These are phyloP conservation scores for Fraxinus angustifolia DNA, from an alignment of 305 asterid genomes.

Conservation along the genomic window DNA sequence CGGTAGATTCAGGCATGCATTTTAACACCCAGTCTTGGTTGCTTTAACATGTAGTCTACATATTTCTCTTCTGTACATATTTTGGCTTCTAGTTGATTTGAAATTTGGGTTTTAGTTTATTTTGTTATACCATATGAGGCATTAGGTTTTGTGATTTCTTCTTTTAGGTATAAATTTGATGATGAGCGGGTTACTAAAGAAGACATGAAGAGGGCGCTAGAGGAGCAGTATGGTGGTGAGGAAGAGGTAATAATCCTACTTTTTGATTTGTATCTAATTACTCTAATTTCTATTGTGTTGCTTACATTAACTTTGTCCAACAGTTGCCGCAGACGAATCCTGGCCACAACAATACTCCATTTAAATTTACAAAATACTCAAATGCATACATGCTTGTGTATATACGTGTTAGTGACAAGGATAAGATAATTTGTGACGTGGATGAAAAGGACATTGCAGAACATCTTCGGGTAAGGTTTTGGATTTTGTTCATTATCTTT, in stretches of 20 bases:
- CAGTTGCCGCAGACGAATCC: constrained; percentile 57
- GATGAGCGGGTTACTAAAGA: constrained; percentile 70
- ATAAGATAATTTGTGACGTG: constrained; percentile 54
- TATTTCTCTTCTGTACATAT: not conserved
- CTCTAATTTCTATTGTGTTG: constrained; percentile 9
- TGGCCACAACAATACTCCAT: constrained; percentile 50
- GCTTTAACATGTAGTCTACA: not conserved
- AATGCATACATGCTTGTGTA: constrained; percentile 66
- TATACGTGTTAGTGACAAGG: constrained; percentile 58
- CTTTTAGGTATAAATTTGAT: constrained; percentile 59
- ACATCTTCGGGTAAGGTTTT: constrained; percentile 46
- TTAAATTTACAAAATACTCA: constrained; percentile 56
- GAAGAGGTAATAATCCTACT: constrained; percentile 39
- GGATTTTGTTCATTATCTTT: not conserved
- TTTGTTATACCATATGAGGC: not conserved
- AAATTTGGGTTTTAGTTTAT: not conserved
- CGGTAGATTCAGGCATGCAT: not conserved
- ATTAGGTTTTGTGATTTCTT: constrained; percentile 14
- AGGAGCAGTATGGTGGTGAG: constrained; percentile 73
- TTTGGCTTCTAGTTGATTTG: not conserved
- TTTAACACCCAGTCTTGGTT: not conserved
- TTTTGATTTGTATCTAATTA: not conserved
- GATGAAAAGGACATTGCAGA: constrained; percentile 57
- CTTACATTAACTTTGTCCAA: constrained; percentile 5
- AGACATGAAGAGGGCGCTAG: constrained; percentile 58